These are phyloP conservation scores for Termitomyces sp. DNA, from an alignment of 768 basidiomycete genomes.

Conservation along the genomic window DNA sequence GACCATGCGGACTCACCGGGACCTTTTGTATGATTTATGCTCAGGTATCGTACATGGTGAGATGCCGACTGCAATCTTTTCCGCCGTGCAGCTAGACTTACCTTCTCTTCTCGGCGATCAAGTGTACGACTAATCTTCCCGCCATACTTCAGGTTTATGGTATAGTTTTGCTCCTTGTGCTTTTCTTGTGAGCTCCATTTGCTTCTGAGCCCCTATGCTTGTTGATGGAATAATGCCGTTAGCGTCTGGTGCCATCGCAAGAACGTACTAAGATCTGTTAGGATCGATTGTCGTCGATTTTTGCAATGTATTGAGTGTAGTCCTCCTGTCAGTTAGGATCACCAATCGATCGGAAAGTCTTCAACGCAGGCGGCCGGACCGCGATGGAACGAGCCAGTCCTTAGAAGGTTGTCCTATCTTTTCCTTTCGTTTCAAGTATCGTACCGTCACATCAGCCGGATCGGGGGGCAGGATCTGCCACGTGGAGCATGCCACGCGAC, in stretches of 20 bases:
- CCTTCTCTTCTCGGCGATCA: constrained; percentile 9
- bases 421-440: constrained; percentile 5
- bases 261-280: background rate
- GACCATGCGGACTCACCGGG: background rate
- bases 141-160: background rate
- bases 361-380: background rate
- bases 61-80: constrained; percentile 10
- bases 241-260: background rate
- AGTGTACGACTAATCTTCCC: constrained; percentile 18
- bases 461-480: constrained; percentile 19
- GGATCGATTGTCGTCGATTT: background rate
- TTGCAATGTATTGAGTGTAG: background rate
- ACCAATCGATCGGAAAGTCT: constrained; percentile 2
- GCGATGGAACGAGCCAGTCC: constrained; percentile 2
- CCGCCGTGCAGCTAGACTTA: background rate
- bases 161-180: background rate
- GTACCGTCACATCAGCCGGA: constrained; percentile 2
- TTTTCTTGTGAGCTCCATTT: constrained; percentile 1
- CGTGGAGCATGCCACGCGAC: constrained; percentile 29
- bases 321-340: constrained; percentile 11
- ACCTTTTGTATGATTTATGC: background rate
- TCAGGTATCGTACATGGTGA: constrained; percentile 48
- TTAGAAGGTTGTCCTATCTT: background rate
- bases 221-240: constrained; percentile 2
- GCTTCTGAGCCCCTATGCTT: background rate